Conservation (phyloP, 2,329 filamentous ascomycete species). For the Fusarium sp. region DNA sequence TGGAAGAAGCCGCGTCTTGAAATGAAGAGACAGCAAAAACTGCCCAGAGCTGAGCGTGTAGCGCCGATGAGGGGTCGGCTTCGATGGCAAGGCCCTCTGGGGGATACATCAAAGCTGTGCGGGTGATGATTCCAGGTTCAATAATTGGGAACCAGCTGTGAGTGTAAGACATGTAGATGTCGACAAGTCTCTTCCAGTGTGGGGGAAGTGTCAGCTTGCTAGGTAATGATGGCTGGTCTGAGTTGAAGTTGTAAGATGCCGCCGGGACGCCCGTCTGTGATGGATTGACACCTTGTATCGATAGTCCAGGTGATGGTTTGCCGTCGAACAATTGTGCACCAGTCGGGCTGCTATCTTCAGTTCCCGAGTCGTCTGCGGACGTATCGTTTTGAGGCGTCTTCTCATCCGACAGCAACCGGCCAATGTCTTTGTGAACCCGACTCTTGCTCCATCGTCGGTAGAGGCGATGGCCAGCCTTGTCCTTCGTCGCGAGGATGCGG, state of each 20-base stretch:
- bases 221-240: conserved; percentile 4
- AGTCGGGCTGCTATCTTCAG: conserved; percentile 42
- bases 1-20: conserved; percentile 53
- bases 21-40: conserved; percentile 66
- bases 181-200: conserved; percentile 69
- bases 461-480: conserved; percentile 63
- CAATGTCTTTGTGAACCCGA: conserved; percentile 69
- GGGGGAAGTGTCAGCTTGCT: conserved; percentile 54
- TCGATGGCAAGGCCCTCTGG: conserved; percentile 45
- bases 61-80: conserved; percentile 44
- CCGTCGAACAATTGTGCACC: conserved; percentile 26
- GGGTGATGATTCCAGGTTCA: conserved; percentile 70
- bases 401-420: conserved; percentile 65
- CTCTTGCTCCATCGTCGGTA: conserved; percentile 72
- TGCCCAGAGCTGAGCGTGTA: conserved; percentile 68
- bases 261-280: conserved; percentile 12
- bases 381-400: conserved; percentile 46
- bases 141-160: conserved; percentile 81
- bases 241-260: conserved; percentile 4
- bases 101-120: conserved; percentile 55
- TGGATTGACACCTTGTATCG: conserved; percentile 21
- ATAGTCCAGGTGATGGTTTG: conserved; percentile 33
- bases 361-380: conserved; percentile 47
- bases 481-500: conserved; percentile 60
- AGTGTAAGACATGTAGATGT: conserved; percentile 79